phyloP scores from a whole-genome alignment of 176 grass and related monocot genomes.

The Carex kokanica region DNA sequence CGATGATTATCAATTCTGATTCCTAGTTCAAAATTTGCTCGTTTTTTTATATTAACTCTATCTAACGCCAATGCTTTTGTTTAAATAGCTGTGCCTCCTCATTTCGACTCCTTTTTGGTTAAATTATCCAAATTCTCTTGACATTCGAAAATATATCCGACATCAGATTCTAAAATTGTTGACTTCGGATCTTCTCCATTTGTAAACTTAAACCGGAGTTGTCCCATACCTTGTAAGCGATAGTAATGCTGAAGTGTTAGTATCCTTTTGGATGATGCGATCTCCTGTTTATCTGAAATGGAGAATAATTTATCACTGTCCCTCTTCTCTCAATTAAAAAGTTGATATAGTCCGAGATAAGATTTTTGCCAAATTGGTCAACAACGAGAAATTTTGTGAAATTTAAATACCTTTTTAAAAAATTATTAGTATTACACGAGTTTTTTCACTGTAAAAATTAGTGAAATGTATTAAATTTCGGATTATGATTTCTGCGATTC shows the following conservation, averaged over 20 bases:
- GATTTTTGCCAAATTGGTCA: conserved; percentile 1
- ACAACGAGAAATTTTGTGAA: neutral
- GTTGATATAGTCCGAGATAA: neutral
- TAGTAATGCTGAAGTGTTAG: neutral
- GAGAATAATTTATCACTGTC: neutral
- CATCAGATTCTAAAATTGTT: conserved; percentile 18
- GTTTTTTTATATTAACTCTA: neutral
- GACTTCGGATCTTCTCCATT: conserved; percentile 13
- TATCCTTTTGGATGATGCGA: neutral
- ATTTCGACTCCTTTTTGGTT: conserved; percentile 4
- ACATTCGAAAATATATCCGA: conserved; percentile 13
- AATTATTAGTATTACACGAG: neutral
- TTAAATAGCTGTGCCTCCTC: neutral
- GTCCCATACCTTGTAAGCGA: neutral
- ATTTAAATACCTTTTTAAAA: neutral
- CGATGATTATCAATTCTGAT: neutral
- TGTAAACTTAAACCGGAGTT: neutral
- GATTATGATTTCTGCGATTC: neutral
- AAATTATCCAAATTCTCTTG: conserved; percentile 20
- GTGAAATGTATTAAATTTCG: neutral
- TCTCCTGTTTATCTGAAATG: conserved; percentile 1
- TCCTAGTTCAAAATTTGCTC: neutral
- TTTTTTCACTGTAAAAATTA: neutral
- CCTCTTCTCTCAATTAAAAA: neutral
- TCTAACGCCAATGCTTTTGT: neutral